phyloP scores from a whole-genome alignment of 352 stramenopile genomes.

The Globisporangium nodosum region DNA sequence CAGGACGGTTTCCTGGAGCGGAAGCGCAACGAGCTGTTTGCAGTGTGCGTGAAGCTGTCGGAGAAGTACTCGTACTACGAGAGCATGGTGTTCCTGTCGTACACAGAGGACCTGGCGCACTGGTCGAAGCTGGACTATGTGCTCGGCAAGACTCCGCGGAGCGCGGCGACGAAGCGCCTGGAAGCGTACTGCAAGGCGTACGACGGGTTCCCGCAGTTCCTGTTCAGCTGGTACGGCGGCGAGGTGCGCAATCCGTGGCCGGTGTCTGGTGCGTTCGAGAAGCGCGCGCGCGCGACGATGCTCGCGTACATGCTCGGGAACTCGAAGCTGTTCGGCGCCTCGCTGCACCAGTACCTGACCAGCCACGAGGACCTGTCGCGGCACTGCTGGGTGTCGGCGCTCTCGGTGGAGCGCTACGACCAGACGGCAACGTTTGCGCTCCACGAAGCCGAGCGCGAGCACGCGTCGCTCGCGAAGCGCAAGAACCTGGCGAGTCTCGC shows the following conservation, averaged over 20 bases:
- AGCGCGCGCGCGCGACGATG: slow-evolving; percentile 28
- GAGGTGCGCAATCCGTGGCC: slow-evolving; percentile 68
- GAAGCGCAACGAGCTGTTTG: slow-evolving; percentile 53
- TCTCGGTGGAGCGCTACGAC: slow-evolving; percentile 63
- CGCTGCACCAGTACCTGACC: slow-evolving; percentile 64
- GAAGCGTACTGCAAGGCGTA: slow-evolving; percentile 58
- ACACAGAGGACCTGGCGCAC: slow-evolving; percentile 54
- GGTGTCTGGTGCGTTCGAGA: slow-evolving; percentile 15
- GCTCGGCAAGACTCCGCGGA: slow-evolving; percentile 51
- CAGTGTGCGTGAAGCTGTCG: slow-evolving; percentile 45
- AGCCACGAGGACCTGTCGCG: slow-evolving; percentile 43
- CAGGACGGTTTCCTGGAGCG: slow-evolving; percentile 14
- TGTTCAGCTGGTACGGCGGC: slow-evolving; percentile 75
- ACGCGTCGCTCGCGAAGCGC: slow-evolving; percentile 44
- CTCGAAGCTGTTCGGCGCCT: slow-evolving; percentile 47
- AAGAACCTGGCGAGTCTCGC: slow-evolving; percentile 79
- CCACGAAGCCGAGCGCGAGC: slow-evolving; percentile 42
- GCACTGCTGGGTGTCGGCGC: slow-evolving; percentile 60
- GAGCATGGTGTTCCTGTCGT: slow-evolving; percentile 73
- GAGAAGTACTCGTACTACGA: slow-evolving; percentile 81
- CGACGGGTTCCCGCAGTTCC: slow-evolving; percentile 53
- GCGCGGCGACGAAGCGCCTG: slow-evolving; percentile 44
- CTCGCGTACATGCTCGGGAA: slow-evolving; percentile 61
- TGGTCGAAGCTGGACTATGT: slow-evolving; percentile 65
- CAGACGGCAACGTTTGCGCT: slow-evolving; percentile 51